Percentiles rank a stretch among this genome's conserved stretches.
Evolutionary conservation across 2,329 filamentous ascomycete genomes (phyloP).

Genomic region (Ophioceras dolichostomum): DNA sequence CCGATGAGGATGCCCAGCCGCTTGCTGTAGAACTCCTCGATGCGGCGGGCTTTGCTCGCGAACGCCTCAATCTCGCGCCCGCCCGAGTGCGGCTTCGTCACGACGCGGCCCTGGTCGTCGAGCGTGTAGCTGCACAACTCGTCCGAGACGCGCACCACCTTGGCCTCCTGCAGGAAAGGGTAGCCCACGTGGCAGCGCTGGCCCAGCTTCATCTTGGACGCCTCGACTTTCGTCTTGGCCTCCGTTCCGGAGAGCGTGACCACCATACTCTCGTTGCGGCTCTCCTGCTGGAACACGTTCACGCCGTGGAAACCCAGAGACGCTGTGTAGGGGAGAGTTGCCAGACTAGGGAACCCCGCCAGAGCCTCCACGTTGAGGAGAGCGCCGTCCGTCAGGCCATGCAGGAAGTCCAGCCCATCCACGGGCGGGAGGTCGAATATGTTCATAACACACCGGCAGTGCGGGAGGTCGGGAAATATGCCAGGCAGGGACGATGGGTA

Average conservation of each 20-base stretch:
- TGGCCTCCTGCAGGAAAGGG: conserved; percentile 89
- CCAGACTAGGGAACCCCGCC: conserved; percentile 85
- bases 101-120: conserved; percentile 51
- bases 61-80: conserved; percentile 74
- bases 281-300: conserved; percentile 91
- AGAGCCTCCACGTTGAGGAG: conserved; percentile 73
- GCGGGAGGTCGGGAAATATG: conserved; percentile 76
- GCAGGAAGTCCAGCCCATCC: conserved; percentile 75
- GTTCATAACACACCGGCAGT: conserved; percentile 89
- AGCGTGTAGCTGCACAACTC: conserved; percentile 84
- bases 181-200: conserved; percentile 85
- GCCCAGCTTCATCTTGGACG: conserved; percentile 69
- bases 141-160: conserved; percentile 79
- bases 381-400: conserved; percentile 73
- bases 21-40: conserved; percentile 84
- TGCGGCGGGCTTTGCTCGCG: conserved; percentile 68
- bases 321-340: conserved; percentile 73
- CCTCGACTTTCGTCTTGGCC: conserved; percentile 53
- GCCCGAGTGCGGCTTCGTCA: conserved; percentile 58
- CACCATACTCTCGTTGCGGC: conserved; percentile 92
- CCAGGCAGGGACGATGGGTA: conserved; percentile 84
- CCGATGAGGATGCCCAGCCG: conserved; percentile 81
- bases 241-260: conserved; percentile 72
- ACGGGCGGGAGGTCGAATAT: conserved; percentile 90
- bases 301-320: conserved; percentile 79